Percentiles rank a stretch among this genome's conserved stretches.
Conservation (phyloP, 805 yeast genomes). For the Metschnikowia henanensis region DNA sequence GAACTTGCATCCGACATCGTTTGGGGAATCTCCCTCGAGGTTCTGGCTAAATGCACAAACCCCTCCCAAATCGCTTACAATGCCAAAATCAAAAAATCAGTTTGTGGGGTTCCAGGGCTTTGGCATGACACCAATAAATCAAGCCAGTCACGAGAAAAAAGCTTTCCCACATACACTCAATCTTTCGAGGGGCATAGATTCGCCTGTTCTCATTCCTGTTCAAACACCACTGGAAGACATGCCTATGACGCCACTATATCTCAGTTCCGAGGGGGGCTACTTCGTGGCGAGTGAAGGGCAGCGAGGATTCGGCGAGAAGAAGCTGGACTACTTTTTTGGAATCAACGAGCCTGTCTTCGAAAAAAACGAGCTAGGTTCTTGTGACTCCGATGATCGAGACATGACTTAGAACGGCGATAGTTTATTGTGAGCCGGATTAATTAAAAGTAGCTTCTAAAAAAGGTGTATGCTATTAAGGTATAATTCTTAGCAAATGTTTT, state of each 20-base stretch:
- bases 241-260: conserved; percentile 44
- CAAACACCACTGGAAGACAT: conserved; percentile 43
- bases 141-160: neutral
- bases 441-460: no score
- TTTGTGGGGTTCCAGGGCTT: conserved; percentile 3
- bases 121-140: conserved; percentile 2
- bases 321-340: conserved; percentile 7
- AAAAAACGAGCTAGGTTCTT: neutral
- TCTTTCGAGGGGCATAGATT: conserved; percentile 19
- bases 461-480: no score
- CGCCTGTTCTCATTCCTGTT: conserved; percentile 42
- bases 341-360: neutral
- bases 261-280: conserved; percentile 17
- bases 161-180: conserved; percentile 1
- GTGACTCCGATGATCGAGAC: conserved; percentile 1
- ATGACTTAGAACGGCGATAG: neutral
- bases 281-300: conserved; percentile 11
- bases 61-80: conserved; percentile 42
- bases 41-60: conserved; percentile 53
- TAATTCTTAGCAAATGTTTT: no score
- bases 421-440: no score
- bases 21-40: conserved; percentile 56
- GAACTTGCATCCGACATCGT: conserved; percentile 48
- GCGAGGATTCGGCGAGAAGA: conserved; percentile 4
- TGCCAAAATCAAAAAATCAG: conserved; percentile 21